Evolutionary conservation across 2,329 filamentous ascomycete species (phyloP).

Genomic region (Aspergillus thermomutatus): DNA sequence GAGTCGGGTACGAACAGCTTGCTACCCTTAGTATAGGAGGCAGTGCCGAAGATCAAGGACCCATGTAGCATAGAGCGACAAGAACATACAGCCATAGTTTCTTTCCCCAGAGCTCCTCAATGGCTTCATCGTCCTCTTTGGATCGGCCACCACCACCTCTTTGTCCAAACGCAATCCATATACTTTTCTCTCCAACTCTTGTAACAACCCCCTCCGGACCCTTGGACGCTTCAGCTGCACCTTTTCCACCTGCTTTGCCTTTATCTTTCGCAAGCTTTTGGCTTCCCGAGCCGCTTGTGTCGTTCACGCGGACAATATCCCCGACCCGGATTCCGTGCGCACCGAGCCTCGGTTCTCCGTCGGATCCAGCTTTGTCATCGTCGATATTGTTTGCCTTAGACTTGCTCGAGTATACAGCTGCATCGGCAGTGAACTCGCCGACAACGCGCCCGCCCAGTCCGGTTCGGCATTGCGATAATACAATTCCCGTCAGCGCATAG

Average conservation of each 20-base stretch:
- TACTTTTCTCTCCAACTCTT: conserved; percentile 38
- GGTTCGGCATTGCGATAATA: conserved; percentile 72
- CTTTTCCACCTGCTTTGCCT: conserved; percentile 30
- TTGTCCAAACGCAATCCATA: conserved; percentile 46
- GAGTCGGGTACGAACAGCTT: not conserved
- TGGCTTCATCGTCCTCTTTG: conserved; percentile 41
- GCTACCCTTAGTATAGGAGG: not conserved
- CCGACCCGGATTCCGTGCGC: conserved; percentile 48
- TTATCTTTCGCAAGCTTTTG: conserved; percentile 31
- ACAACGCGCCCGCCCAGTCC: conserved; percentile 90
- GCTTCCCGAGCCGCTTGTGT: conserved; percentile 24
- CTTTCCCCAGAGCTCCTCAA: conserved; percentile 51
- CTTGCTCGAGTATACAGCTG: conserved; percentile 55
- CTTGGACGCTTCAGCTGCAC: conserved; percentile 23
- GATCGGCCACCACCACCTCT: conserved; percentile 29
- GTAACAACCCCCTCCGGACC: conserved; percentile 48
- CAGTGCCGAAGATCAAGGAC: not conserved
- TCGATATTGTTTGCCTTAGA: conserved; percentile 10
- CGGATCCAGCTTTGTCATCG: conserved; percentile 34
- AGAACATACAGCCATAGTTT: conserved; percentile 62
- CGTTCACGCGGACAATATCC: conserved; percentile 46
- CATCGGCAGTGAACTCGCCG: conserved; percentile 70
- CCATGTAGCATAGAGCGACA: not conserved
- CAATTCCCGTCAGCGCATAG: conserved; percentile 50
- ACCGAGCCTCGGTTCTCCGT: conserved; percentile 41